Evolutionary conservation across 139 green algal species (phyloP).

Genomic region (Micractinium conductrix): DNA sequence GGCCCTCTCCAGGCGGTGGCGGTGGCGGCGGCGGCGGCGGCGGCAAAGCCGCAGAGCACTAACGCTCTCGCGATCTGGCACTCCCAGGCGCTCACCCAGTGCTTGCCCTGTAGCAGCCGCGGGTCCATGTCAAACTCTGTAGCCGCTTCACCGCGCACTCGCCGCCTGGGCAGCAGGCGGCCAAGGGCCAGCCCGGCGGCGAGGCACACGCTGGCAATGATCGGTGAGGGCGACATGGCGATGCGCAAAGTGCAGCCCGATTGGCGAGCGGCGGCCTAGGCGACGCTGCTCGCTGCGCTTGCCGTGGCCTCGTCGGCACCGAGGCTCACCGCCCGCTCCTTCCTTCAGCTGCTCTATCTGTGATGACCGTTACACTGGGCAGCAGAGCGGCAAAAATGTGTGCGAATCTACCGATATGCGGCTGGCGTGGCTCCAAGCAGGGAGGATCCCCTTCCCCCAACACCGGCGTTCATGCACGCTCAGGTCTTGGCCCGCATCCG

Average conservation of each 20-base stretch:
- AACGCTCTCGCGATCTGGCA: too few species aligned
- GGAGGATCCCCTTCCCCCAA: too few species aligned
- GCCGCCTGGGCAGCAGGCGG: not conserved
- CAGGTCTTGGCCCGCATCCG: not conserved
- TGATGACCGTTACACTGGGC: not conserved
- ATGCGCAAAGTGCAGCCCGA: not conserved
- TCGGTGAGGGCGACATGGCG: not conserved
- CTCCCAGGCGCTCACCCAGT: too few species aligned
- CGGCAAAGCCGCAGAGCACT: too few species aligned
- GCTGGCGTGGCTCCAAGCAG: too few species aligned
- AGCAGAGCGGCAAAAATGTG: not conserved
- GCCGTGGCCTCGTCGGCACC: not conserved
- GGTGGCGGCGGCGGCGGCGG: too few species aligned
- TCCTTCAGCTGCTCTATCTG: not conserved
- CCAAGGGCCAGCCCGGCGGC: conserved; percentile 11
- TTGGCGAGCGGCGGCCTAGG: too few species aligned
- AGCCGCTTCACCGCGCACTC: not conserved
- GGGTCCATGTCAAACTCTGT: conserved; percentile 1
- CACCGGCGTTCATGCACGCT: not conserved
- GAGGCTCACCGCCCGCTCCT: too few species aligned
- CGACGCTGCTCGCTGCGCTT: not conserved
- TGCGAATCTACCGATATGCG: not conserved
- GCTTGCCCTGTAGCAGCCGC: conserved; percentile 16
- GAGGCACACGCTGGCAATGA: not conserved
- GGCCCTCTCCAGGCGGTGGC: not conserved